phyloP scores from a whole-genome alignment of 2,329 filamentous ascomycete genomes.

The Chaetoscypha palmicola region DNA sequence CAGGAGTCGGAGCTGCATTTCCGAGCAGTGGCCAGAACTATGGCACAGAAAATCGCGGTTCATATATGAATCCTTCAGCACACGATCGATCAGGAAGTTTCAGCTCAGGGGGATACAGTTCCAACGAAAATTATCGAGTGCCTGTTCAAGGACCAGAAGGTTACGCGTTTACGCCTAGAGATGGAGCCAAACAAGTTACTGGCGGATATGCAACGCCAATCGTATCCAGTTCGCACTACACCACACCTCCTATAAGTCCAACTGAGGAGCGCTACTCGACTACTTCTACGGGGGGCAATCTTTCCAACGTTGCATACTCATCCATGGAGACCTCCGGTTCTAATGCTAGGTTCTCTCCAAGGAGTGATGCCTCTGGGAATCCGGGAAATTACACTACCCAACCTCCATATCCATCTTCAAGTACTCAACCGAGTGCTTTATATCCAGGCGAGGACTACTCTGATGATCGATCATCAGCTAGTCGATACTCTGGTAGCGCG shows the following conservation, averaged over 20 bases:
- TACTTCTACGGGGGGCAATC: neutral
- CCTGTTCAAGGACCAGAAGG: neutral
- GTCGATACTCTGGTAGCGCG: too few species aligned
- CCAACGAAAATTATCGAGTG: conserved; percentile 1
- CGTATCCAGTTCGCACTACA: neutral
- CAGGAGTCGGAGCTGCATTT: conserved; percentile 5
- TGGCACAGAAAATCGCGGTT: neutral
- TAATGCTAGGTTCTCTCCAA: conserved; percentile 1
- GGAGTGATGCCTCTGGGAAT: neutral
- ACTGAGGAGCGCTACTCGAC: neutral
- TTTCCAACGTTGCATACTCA: neutral
- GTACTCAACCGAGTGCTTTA: neutral
- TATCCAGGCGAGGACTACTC: neutral
- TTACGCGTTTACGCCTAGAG: neutral
- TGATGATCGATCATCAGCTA: neutral
- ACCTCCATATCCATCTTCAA: neutral
- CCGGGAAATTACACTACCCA: conserved; percentile 1
- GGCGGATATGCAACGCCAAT: neutral
- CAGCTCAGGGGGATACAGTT: neutral
- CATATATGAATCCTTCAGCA: neutral
- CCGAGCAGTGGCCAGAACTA: neutral
- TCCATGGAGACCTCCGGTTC: neutral
- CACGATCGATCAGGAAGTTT: neutral
- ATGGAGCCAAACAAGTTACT: too few species aligned
- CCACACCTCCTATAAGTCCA: neutral